These are phyloP conservation scores for Cytospora chrysosperma DNA, from an alignment of 2,329 filamentous ascomycete species.

Conservation along the genomic window DNA sequence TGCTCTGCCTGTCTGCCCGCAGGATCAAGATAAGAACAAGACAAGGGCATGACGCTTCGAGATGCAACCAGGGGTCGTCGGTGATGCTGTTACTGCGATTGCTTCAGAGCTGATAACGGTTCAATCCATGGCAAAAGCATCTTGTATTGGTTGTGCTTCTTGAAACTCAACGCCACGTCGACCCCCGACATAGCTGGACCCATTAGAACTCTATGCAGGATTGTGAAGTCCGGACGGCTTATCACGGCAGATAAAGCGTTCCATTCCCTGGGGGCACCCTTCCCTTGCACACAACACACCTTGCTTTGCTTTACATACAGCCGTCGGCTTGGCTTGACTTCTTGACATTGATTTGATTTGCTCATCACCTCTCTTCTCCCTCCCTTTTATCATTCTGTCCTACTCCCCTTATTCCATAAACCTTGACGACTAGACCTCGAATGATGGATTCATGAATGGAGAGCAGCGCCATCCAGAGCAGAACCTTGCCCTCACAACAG, in stretches of 20 bases:
- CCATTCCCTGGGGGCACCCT: neutral
- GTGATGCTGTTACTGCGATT: neutral
- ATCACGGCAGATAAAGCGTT: slow-evolving; percentile 18
- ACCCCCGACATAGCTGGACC: slow-evolving; percentile 4
- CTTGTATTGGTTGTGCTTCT: neutral
- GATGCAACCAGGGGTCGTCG: neutral
- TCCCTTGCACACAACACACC: neutral
- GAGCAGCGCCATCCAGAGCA: neutral
- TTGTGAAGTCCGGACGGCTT: slow-evolving; percentile 9
- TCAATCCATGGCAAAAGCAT: neutral
- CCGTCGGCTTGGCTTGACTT: neutral
- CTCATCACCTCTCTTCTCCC: slow-evolving; percentile 1
- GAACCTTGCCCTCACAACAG: neutral
- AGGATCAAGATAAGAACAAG: neutral
- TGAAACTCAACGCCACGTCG: slow-evolving; percentile 11
- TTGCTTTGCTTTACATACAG: neutral
- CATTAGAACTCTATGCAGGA: slow-evolving; percentile 1
- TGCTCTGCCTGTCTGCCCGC: neutral
- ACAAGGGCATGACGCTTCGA: neutral
- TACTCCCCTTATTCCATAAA: neutral
- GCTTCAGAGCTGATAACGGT: neutral
- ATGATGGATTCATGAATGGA: neutral
- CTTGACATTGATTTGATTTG: slow-evolving; percentile 15
- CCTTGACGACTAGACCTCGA: neutral
- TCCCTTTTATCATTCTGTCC: neutral